phyloP scores from a whole-genome alignment of 257 asterid genomes.

The Orobanche coerulescens region DNA sequence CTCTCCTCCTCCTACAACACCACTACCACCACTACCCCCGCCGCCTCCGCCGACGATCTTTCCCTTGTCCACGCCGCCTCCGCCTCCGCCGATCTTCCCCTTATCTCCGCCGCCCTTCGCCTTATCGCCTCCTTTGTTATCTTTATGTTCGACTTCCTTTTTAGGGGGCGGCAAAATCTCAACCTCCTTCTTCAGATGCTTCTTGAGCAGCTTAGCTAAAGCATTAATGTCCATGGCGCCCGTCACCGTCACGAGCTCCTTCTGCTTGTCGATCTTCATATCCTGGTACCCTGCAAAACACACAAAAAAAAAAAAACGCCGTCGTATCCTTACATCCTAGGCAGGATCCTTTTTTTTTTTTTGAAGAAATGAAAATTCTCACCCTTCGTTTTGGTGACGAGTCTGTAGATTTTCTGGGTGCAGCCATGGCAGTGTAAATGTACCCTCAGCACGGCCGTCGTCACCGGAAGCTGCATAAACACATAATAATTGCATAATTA shows the following conservation, averaged over 20 bases:
- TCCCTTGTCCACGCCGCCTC: conserved; percentile 1
- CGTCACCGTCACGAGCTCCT: conserved; percentile 61
- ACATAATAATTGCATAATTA: background rate
- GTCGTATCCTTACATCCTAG: background rate
- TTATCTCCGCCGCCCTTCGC: conserved; percentile 26
- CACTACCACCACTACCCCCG: conserved; percentile 18
- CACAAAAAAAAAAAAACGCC: too few species aligned
- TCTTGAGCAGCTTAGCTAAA: conserved; percentile 48
- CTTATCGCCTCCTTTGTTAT: conserved; percentile 26
- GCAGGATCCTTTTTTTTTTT: background rate
- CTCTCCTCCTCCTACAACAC: background rate
- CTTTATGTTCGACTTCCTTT: conserved; percentile 54
- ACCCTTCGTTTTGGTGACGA: conserved; percentile 60
- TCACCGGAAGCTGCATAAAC: conserved; percentile 39
- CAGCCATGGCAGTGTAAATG: conserved; percentile 84
- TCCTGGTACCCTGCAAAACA: conserved; percentile 54
- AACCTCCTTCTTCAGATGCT: conserved; percentile 51
- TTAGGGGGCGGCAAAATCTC: conserved; percentile 53
- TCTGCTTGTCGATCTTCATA: conserved; percentile 47
- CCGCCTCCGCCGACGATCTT: background rate
- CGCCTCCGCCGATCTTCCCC: conserved; percentile 22
- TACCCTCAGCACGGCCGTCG: conserved; percentile 57
- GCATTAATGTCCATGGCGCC: conserved; percentile 82
- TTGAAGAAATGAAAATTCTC: background rate
- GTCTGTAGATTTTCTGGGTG: conserved; percentile 48